Base-by-base conservation (phyloP, 768 basidiomycete genomes). In the Mycena polygramma region DNA sequence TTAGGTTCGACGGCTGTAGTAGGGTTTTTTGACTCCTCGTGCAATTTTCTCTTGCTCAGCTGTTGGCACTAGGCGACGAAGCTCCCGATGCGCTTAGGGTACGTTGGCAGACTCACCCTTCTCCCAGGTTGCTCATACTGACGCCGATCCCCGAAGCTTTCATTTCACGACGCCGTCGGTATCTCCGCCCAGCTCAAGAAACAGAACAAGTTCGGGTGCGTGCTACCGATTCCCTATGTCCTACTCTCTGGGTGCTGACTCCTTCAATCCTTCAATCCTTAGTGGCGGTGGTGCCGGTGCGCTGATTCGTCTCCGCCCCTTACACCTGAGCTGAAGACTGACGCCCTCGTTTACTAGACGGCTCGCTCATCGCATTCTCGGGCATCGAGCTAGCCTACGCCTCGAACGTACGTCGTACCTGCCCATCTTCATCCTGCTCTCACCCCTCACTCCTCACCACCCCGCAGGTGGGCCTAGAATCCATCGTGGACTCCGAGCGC, bases 161-260 rank as follows among this genome's bases (percentile, higher is more conserved):
- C 68, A 7, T 74, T 74, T 64, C 71, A 74, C 22, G 73, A 74
- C 26, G 71, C 73, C 5, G 72, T 74, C 35, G 73, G 67, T 1
- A 72, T 49, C 36, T 72, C 71, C 2, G 66, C 66, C 2, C 10
- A 20, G 19, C 57, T 72, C 37, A 66, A 52, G 22, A 14, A 10
- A 1, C 49, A 58, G 20, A 36, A 52, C 2, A 13, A 57, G 49
- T 69, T 45, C 19, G 68, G 63, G 72, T 73, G 22, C 0, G 55
- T 66, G 22, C 13, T 15, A n/a, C n/a, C n/a, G 57, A 37, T 26
- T 45, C 14, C 14, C 10, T 4, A 30, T 2, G 30, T 30, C 30
- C 6, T 6, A 30, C 3, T 30, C 30, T 6, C 15, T 45, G 20
- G n/a, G 8, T 51, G 11, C 65, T 59, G 39, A 66, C 11, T 30